Evolutionary conservation across 2,329 filamentous ascomycete genomes (phyloP).

Genomic region (Ilyonectria robusta): DNA sequence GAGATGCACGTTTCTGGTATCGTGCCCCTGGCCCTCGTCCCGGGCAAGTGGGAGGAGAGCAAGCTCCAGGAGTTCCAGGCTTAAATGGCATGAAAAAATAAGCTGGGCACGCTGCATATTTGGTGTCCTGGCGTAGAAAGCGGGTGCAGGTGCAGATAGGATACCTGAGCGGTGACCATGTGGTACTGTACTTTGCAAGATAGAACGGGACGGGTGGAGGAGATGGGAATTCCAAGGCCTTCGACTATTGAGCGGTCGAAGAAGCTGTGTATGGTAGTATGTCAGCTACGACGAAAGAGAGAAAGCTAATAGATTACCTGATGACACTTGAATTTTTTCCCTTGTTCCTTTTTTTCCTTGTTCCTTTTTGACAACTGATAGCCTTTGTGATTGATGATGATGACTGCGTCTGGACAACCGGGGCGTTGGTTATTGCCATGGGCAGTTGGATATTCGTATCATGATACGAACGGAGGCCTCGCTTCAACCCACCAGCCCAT

Average conservation of each 20-base stretch:
- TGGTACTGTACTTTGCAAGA: conserved; percentile 54
- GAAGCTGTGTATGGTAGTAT: conserved; percentile 49
- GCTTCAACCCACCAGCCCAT: neutral
- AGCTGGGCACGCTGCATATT: conserved; percentile 10
- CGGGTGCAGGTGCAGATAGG: conserved; percentile 41
- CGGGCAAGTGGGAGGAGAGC: conserved; percentile 74
- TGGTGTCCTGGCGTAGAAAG: conserved; percentile 36
- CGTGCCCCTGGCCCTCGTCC: conserved; percentile 88
- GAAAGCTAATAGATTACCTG: conserved; percentile 49
- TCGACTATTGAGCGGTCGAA: conserved; percentile 37
- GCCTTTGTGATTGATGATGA: neutral
- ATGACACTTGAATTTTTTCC: conserved; percentile 39
- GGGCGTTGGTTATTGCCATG: neutral
- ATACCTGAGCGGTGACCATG: conserved; percentile 44
- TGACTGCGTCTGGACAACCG: neutral
- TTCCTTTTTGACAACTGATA: neutral
- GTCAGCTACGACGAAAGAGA: conserved; percentile 48
- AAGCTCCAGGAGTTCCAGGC: conserved; percentile 73
- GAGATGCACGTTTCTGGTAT: conserved; percentile 99
- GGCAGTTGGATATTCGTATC: neutral
- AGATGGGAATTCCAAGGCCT: conserved; percentile 45
- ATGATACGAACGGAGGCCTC: neutral
- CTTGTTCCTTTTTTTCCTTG: neutral
- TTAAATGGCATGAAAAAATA: conserved; percentile 53
- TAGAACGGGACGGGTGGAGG: conserved; percentile 49